Percentiles rank a stretch among this genome's conserved stretches.
These are phyloP conservation scores for Phytophthora chlamydospora DNA, from an alignment of 352 stramenopile species.

Conservation along the genomic window DNA sequence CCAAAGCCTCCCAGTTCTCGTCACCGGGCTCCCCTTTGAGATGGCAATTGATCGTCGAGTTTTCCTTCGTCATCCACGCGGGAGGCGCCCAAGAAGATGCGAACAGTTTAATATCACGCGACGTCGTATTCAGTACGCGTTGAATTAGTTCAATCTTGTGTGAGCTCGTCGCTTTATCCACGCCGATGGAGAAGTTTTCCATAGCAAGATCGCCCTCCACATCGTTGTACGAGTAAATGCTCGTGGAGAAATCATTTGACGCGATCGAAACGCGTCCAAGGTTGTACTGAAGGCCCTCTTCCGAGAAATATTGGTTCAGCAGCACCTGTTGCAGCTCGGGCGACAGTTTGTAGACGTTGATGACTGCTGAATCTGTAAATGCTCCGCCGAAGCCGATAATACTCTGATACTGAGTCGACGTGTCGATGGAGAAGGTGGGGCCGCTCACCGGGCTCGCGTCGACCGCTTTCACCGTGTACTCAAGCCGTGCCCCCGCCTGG, in stretches of 20 bases:
- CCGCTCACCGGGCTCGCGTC: conserved; percentile 17
- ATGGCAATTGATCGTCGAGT: conserved; percentile 60
- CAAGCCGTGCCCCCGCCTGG: conserved; percentile 45
- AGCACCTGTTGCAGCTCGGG: conserved; percentile 55
- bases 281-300: conserved; percentile 76
- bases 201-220: conserved; percentile 58
- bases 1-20: conserved; percentile 74
- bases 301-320: conserved; percentile 75
- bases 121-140: conserved; percentile 40
- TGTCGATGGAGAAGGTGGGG: conserved; percentile 48
- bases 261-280: conserved; percentile 81
- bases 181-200: conserved; percentile 71
- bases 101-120: conserved; percentile 69
- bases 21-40: conserved; percentile 61
- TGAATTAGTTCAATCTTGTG: conserved; percentile 71
- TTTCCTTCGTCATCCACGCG: conserved; percentile 87
- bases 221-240: conserved; percentile 85
- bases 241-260: conserved; percentile 83
- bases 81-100: conserved; percentile 85
- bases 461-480: conserved; percentile 30
- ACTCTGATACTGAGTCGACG: conserved; percentile 58
- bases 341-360: conserved; percentile 75
- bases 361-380: conserved; percentile 85
- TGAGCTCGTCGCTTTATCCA: conserved; percentile 54
- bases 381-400: conserved; percentile 89